Conservation (phyloP, 1,284 basidiomycete genomes). For the Sanghuangporus sanghuang region DNA sequence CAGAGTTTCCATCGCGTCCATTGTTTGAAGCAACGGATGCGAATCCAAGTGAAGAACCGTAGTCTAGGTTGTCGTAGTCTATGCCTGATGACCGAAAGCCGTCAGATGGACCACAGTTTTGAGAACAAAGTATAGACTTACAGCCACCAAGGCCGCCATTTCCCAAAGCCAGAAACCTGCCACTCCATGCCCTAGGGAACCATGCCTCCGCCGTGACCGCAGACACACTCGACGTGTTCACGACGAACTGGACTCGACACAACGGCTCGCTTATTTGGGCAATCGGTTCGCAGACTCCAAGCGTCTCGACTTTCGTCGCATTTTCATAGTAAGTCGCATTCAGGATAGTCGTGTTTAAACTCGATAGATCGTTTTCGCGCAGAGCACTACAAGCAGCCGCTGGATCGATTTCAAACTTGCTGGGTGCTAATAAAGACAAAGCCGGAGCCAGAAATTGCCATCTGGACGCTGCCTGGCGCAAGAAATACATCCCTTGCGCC, state of each 20-base stretch:
- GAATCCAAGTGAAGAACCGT: slow-evolving; percentile 23
- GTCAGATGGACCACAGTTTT: not conserved
- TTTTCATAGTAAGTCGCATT: slow-evolving; percentile 4
- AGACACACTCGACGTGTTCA: slow-evolving; percentile 12
- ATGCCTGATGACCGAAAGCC: slow-evolving; percentile 21
- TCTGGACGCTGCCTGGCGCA: no score
- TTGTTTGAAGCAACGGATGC: slow-evolving; percentile 27
- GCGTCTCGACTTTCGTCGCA: not conserved
- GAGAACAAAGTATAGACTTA: slow-evolving; percentile 1
- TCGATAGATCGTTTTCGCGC: not conserved
- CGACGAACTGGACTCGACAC: slow-evolving; percentile 14
- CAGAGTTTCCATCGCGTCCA: slow-evolving; percentile 26
- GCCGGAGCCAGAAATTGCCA: no score
- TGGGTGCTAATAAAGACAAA: not conserved
- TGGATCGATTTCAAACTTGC: slow-evolving; percentile 3
- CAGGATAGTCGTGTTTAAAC: slow-evolving; percentile 8
- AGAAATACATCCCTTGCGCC: no score
- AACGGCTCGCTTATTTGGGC: slow-evolving; percentile 7
- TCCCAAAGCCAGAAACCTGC: slow-evolving; percentile 16
- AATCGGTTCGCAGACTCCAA: not conserved
- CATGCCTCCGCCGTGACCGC: slow-evolving; percentile 13
- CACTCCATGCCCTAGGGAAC: slow-evolving; percentile 15
- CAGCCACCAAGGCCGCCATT: slow-evolving; percentile 17
- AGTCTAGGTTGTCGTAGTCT: slow-evolving; percentile 24
- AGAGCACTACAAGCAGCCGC: slow-evolving; percentile 2